These are phyloP conservation scores for Hanseniaspora lachancei DNA, from an alignment of 805 yeast species.

Conservation along the genomic window DNA sequence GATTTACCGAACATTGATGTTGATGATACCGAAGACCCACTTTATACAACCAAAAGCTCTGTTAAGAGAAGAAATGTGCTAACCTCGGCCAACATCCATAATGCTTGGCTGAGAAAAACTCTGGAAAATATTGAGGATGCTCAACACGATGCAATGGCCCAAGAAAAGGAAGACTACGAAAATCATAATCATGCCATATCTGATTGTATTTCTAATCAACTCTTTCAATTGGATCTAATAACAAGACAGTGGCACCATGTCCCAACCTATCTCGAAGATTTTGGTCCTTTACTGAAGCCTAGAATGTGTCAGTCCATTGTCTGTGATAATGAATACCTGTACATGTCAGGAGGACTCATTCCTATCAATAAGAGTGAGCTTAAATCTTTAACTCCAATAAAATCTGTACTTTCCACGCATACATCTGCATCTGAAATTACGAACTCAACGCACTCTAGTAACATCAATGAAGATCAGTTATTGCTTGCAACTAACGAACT, in stretches of 20 bases:
- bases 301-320: slow-evolving; percentile 51
- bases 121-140: slow-evolving; percentile 2
- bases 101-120: slow-evolving; percentile 9
- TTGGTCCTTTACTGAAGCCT: slow-evolving; percentile 29
- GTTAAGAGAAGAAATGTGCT: background rate
- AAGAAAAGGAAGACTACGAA: slow-evolving; percentile 1
- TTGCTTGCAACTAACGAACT: slow-evolving; percentile 45
- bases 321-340: slow-evolving; percentile 38
- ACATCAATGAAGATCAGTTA: slow-evolving; percentile 11
- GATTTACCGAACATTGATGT: slow-evolving; percentile 18
- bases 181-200: slow-evolving; percentile 7
- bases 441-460: background rate
- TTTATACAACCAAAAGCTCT: background rate
- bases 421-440: background rate
- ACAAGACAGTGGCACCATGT: slow-evolving; percentile 46
- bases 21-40: slow-evolving; percentile 16
- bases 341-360: slow-evolving; percentile 52
- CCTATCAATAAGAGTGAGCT: slow-evolving; percentile 26
- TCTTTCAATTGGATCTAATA: slow-evolving; percentile 46
- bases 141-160: background rate
- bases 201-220: slow-evolving; percentile 47
- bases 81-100: slow-evolving; percentile 10
- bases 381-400: background rate
- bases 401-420: background rate
- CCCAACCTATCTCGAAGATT: slow-evolving; percentile 18